Base-by-base conservation (phyloP, 2,329 filamentous ascomycete species). In the Sphaceloma murrayae region DNA sequence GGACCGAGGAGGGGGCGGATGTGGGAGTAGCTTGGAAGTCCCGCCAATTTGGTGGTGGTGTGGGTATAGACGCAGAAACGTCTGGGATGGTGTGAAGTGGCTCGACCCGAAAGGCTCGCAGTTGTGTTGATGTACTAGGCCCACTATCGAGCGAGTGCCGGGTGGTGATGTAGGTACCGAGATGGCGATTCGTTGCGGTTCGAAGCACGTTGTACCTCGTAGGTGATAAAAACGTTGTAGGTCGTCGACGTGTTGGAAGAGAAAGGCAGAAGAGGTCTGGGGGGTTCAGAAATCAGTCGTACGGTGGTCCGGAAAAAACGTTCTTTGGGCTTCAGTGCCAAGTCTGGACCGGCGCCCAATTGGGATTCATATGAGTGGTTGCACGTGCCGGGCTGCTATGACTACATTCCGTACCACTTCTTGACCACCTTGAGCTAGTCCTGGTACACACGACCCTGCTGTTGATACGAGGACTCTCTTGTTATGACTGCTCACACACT, bases 11-110 rank as follows among this genome's bases (percentile, higher is more conserved):
- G 85, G 77, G 86, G 88, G 74, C 82, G 82, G 64, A 82, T 73
- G 70, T 82, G 81, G 66, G 79, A 81, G 66, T 83, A 77, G 69
- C 75, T 69, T 67, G 74, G 66, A 68, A 79, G 72, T 75, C 82
- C 83, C 85, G 85, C 86, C 86, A 93, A 93, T 78, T 93, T 93
- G 86, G 78, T 82, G 78, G 77, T 77, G 67, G 74, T 62, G 56
- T 51, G 44, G 31, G 48, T 43, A 51, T 52, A 55, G 62, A 63
- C 63, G 65, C 61, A 39, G 44, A 34, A 45, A 44, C 46, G 49
- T 43, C 30, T 13, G 31, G 18, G 22, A 21, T 18, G 13, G 9
- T 32, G 11, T 27, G 14, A 17, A n/a, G 16, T 14, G 31, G n/a
- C n/a, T n/a, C n/a, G n/a, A n/a, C 19, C 14, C 9, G 31, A 33